A percentile compares a stretch with the other conserved stretches of the same genome.
phyloP scores from a whole-genome alignment of 2,329 filamentous ascomycete species.

The Rutstroemia sp. region DNA sequence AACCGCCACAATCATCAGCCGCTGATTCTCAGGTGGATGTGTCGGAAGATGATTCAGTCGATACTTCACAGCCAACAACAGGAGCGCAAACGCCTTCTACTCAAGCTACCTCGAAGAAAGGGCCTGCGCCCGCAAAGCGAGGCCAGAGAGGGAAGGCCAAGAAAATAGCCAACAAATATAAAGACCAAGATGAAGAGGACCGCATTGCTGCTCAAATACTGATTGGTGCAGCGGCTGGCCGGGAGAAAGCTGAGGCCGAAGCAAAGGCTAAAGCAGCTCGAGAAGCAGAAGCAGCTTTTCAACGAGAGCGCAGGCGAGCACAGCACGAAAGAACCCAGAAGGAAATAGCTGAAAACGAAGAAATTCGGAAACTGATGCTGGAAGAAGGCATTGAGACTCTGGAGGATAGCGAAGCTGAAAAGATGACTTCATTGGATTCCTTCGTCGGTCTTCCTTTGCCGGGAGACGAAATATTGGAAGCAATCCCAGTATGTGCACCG shows the following conservation, averaged over 20 bases:
- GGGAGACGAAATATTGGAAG: conserved; percentile 75
- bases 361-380: conserved; percentile 52
- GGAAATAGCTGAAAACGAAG: conserved; percentile 70
- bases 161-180: conserved; percentile 85
- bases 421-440: conserved; percentile 51
- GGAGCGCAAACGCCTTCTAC: conserved; percentile 26
- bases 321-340: conserved; percentile 75
- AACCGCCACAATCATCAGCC: conserved; percentile 12
- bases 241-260: conserved; percentile 61
- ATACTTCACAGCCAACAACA: conserved; percentile 11
- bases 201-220: conserved; percentile 74
- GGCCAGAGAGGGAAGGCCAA: conserved; percentile 79
- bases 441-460: conserved; percentile 71
- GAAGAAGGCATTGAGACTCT: conserved; percentile 51
- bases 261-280: conserved; percentile 57
- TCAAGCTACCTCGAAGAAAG: conserved; percentile 34
- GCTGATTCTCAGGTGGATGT: conserved; percentile 17
- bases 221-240: conserved; percentile 68
- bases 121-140: conserved; percentile 45
- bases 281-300: conserved; percentile 65
- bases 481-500: conserved; percentile 56
- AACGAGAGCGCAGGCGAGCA: conserved; percentile 66
- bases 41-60: conserved; percentile 15
- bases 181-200: conserved; percentile 90
- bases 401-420: conserved; percentile 51